These are phyloP conservation scores for Salvia rosmarinus DNA, from an alignment of 257 asterid species.

Conservation along the genomic window DNA sequence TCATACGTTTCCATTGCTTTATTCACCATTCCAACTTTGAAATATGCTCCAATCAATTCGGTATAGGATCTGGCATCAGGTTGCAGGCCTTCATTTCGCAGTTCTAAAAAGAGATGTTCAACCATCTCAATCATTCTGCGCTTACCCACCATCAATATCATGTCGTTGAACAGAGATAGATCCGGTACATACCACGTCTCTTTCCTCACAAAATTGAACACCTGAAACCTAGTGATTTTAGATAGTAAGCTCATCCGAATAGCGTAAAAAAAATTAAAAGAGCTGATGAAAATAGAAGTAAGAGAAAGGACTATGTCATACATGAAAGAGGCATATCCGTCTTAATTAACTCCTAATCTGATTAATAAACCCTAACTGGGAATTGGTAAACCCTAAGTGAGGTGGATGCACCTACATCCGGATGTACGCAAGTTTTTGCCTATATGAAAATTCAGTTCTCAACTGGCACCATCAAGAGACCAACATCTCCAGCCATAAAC, in stretches of 20 bases:
- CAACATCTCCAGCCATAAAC: not conserved
- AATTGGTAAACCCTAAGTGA: too few relatives aligned
- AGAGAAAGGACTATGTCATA: not conserved
- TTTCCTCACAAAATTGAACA: constrained; percentile 59
- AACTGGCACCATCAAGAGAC: not conserved
- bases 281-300: not conserved
- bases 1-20: constrained; percentile 67
- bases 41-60: constrained; percentile 77
- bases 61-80: constrained; percentile 67
- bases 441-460: not conserved
- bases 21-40: constrained; percentile 52
- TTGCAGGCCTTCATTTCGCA: constrained; percentile 58
- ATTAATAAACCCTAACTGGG: too few relatives aligned
- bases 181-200: constrained; percentile 69
- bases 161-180: constrained; percentile 55
- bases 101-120: constrained; percentile 49
- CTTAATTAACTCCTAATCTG: too few relatives aligned
- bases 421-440: too few relatives aligned
- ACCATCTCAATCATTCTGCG: constrained; percentile 58
- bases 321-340: too few relatives aligned
- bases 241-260: constrained; percentile 30
- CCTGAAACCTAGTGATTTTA: constrained; percentile 53
- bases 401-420: too few relatives aligned
- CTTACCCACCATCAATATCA: constrained; percentile 64
- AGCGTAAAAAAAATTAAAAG: not conserved